Percentiles rank a stretch among this genome's conserved stretches.
Evolutionary conservation across 2,329 filamentous ascomycete genomes (phyloP).

Genomic region (Coniochaeta pulveracea): DNA sequence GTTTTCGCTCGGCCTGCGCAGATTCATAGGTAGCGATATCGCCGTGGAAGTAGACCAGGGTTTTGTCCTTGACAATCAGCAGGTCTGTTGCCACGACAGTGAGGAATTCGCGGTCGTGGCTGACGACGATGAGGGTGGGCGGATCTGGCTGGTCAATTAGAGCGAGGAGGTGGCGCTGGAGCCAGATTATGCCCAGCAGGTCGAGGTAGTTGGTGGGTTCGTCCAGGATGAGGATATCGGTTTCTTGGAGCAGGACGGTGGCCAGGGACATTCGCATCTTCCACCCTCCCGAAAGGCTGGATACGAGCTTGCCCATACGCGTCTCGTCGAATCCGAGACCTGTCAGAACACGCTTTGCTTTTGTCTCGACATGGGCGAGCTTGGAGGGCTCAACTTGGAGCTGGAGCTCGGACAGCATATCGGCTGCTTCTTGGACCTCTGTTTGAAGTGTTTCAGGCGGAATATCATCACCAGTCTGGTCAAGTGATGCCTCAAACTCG

Average conservation of each 20-base stretch:
- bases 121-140: conserved; percentile 66
- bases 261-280: conserved; percentile 59
- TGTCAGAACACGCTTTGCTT: conserved; percentile 52
- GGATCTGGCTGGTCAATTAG: conserved; percentile 39
- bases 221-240: conserved; percentile 71
- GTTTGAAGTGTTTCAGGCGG: conserved; percentile 41
- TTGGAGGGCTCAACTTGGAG: conserved; percentile 55
- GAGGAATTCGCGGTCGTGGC: conserved; percentile 74
- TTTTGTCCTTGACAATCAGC: conserved; percentile 62
- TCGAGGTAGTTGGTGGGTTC: conserved; percentile 85
- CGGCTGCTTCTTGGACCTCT: conserved; percentile 59
- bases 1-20: conserved; percentile 54
- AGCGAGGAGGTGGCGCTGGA: conserved; percentile 59
- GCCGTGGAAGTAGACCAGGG: conserved; percentile 63
- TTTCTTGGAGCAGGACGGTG: conserved; percentile 55
- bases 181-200: conserved; percentile 72
- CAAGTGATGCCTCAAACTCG: conserved; percentile 35
- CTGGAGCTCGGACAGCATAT: conserved; percentile 59
- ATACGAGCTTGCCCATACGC: conserved; percentile 46
- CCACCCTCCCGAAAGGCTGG: conserved; percentile 67
- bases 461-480: conserved; percentile 45
- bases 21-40: conserved; percentile 62
- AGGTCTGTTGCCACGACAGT: conserved; percentile 63
- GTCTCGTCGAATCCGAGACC: conserved; percentile 62
- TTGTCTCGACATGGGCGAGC: conserved; percentile 50